Evolutionary conservation across 345 rosid genomes (phyloP), one percentile per base, ranked within the genome.

Genomic region (Streptanthus diversifolius): DNA sequence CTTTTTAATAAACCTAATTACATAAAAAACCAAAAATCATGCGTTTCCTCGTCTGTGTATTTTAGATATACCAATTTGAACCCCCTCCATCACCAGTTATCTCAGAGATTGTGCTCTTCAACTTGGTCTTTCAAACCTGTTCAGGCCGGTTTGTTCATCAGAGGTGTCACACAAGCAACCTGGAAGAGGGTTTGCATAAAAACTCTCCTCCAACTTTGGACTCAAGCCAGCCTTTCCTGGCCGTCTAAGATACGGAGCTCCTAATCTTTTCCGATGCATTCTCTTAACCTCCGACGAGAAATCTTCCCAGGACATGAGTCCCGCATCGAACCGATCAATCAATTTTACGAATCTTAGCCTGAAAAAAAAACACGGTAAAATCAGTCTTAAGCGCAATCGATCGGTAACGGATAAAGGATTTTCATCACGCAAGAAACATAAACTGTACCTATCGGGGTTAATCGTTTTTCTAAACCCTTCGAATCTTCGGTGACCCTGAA

Each of bases 401-500:
- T 27, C 0, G 4, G 11, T 17, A 53, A 39, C 17, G 3, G 0
- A 0, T 21, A 43, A 13, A 52, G 5, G 48, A 25, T 11, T 41
- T 57, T 45, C 29, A 32, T 39, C 10, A 15, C 24, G 18, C 56
- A 48, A 33, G 55, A 49, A 57, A 71, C 5, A 51, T 7, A 63
- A 56, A 37, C 14, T 70, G 0, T 82, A 89, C 96, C 82, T 88
- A 80, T 85, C 82, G 4, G 98, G 95, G 48, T 66, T 84, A 53
- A 89, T 88, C 3, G 93, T 84, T 79, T 88, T 86, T 53, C 84
- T 73, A 45, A 89, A 88, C 24, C 95, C 92, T 80, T 90, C 84
- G 49, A 83, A 84, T 68, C 74, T 81, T 67, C 95, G 73, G 10
- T 88, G 96, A 13, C 96, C 96, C 7, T 79, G 82, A 12, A 81